Evolutionary conservation across 305 asterid genomes (phyloP).

Genomic region (Solanum hybrid): DNA sequence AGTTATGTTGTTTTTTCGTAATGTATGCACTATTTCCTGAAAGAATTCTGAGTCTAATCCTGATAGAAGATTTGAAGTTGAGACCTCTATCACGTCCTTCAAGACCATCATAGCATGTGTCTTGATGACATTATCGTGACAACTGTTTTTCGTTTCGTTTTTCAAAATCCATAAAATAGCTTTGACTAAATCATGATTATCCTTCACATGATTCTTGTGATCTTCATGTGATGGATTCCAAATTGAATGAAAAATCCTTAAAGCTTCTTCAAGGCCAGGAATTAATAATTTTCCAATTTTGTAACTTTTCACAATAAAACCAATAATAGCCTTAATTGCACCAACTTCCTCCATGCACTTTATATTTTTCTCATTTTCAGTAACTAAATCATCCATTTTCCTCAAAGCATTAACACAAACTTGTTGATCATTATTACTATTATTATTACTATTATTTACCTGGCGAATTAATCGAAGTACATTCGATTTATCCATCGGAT

Average conservation of each 20-base stretch:
- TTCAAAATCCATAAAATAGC: constrained; percentile 37
- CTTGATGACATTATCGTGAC: not conserved
- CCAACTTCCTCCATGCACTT: constrained; percentile 62
- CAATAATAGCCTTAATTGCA: constrained; percentile 34
- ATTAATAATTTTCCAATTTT: constrained; percentile 8
- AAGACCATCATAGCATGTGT: constrained; percentile 32
- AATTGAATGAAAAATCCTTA: constrained; percentile 34
- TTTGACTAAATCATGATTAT: constrained; percentile 26
- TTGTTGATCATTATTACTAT: constrained; percentile 1
- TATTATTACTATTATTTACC: not conserved
- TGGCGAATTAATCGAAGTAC: constrained; percentile 43
- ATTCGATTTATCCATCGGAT: constrained; percentile 32
- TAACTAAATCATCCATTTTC: constrained; percentile 38
- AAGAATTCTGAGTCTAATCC: constrained; percentile 29
- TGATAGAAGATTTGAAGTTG: constrained; percentile 19
- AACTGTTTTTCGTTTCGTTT: not conserved
- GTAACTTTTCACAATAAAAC: constrained; percentile 21
- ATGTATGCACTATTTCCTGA: constrained; percentile 7
- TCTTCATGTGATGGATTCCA: constrained; percentile 38
- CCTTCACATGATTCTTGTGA: constrained; percentile 24
- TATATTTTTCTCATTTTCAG: constrained; percentile 36
- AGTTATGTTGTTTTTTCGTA: constrained; percentile 4
- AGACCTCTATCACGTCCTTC: constrained; percentile 18
- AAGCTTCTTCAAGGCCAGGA: constrained; percentile 37
- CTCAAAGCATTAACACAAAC: constrained; percentile 21